phyloP scores from a whole-genome alignment of 306 rosid species.

The Hylodesmum podocarpum region DNA sequence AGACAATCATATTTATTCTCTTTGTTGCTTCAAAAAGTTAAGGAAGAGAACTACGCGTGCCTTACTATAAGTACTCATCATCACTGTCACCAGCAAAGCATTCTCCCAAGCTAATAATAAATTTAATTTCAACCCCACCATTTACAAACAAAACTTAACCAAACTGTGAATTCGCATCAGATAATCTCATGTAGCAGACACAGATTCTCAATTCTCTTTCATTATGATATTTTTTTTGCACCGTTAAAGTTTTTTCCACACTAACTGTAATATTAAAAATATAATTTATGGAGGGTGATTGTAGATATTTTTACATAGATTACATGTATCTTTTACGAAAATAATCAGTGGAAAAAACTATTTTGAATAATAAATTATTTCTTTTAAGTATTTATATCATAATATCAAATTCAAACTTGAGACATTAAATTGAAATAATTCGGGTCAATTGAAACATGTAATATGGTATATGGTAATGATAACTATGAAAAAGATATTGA shows the following conservation, averaged over 20 bases:
- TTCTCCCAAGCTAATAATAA: slow-evolving; percentile 4
- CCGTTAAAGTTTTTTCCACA: neutral
- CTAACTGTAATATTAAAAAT: neutral
- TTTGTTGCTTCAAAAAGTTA: slow-evolving; percentile 62
- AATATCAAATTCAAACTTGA: no score
- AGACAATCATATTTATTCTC: slow-evolving; percentile 74
- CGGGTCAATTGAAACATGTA: no score
- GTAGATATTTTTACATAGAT: no score
- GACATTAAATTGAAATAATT: no score
- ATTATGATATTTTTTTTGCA: neutral
- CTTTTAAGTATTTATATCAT: no score
- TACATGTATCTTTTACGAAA: no score
- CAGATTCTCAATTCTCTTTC: neutral
- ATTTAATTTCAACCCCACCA: slow-evolving; percentile 7
- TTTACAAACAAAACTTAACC: neutral
- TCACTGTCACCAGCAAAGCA: slow-evolving; percentile 56
- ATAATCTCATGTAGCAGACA: neutral
- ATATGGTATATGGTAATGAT: no score
- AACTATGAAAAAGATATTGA: no score
- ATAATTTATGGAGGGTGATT: neutral
- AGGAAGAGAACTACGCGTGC: slow-evolving; percentile 59
- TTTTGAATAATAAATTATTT: no score
- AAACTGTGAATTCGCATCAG: neutral
- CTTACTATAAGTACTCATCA: slow-evolving; percentile 60
- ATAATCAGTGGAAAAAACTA: no score